Base-by-base conservation (phyloP, 2,329 filamentous ascomycete genomes). In the Chaetomium sp. region DNA sequence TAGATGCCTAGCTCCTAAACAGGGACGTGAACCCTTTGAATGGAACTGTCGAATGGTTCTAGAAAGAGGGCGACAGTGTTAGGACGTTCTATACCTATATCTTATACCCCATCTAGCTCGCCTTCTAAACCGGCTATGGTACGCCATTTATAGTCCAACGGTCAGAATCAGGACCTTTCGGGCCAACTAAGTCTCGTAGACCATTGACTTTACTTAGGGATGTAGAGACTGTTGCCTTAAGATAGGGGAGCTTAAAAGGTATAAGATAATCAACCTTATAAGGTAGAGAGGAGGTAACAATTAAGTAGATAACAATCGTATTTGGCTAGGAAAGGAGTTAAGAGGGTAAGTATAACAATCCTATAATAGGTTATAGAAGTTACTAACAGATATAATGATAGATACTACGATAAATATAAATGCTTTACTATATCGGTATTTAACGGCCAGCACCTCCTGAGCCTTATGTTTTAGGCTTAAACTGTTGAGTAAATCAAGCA, bases 391-490 rank as follows among this genome's bases (percentile, higher is more conserved):
- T 38, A 41, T 41, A 5, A 44, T 46, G 27, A 46, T 34, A 46
- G 44, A 34, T 46, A 54, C 44, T 52, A 33, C 43, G 4, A 52
- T 52, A 49, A 52, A 35, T 55, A 52, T 19, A 55, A 48, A 52
- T 55, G 53, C 49, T 55, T 55, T 33, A 37, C 43, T 52, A 44
- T 32, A 48, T 33, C 7, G 14, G 53, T 52, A 48, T 55, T 52
- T 48, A 44, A 52, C 37, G 53, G 53, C 37, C 37, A 27, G 49
- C n/a, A 37, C 53, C 53, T 55, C 43, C 36, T 55, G 43, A 48
- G 47, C 42, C 49, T 55, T 52, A 40, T 55, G 7, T 55, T 55
- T 49, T 44, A 55, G 2, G 53, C 53, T 55, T 32, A 55, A 33
- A 38, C 36, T 6, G 48, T 14, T 47, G 5, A 33, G 43, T 10